Base-by-base conservation (phyloP, 805 yeast genomes). In the Pichia pseudocactophila region DNA sequence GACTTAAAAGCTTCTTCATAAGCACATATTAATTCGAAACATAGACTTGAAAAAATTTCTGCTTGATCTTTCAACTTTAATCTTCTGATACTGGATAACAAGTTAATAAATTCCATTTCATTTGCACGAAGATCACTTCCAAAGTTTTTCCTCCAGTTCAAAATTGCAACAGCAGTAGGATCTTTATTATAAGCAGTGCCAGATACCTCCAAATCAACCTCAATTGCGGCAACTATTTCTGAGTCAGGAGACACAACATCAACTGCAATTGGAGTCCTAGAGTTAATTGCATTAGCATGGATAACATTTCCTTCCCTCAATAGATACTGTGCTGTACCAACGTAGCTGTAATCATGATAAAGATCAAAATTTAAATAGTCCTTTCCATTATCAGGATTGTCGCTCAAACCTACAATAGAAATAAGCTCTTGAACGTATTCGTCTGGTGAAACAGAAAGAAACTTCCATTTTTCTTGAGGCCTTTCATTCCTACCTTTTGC, bases 381-480 rank as follows among this genome's bases (percentile, higher is more conserved):
- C 41, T 73, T 73, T 34, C 69, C 68, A 18, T 62, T 60, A n/a
- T 62, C 55, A 2, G 62, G 55, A 13, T n/a, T 12, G 7, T 40
- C 34, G 5, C 36, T 40, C 7, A 84, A 62, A 33, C 84, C 84
- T 47, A 73, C 68, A 13, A 85, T 66, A 53, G 76, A 76, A 36
- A 87, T 71, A 30, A 74, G 67, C 57, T 86, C 95, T 30, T 89
- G 83, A 43, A 86, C 66, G 12, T 69, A 66, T 61, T 87, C 96
- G 33, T 74, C 80, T 1, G 86, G 77, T 50, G 71, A 68, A 11
- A 82, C 85, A 2, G 90, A 78, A 9, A 83, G 71, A 52, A 87
- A 83, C 42, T 74, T 76, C 94, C 94, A 86, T 7, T 59, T 48
- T 20, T 65, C 57, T 33, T 63, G 59, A 9, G 69, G 70, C 13